phyloP scores from a whole-genome alignment of 805 yeast genomes.

The Candida patagonica region DNA sequence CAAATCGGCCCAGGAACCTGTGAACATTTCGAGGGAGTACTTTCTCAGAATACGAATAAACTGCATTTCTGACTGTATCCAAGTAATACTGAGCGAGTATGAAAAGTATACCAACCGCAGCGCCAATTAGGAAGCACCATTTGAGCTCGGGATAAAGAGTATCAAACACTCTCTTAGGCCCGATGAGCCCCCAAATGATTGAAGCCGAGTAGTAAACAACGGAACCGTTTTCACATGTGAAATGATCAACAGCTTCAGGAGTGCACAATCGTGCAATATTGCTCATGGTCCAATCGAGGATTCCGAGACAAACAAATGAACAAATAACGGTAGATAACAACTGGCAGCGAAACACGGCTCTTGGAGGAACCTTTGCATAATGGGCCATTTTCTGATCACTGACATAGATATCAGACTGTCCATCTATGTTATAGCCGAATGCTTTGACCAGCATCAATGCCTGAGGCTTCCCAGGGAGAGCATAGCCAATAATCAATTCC shows the following conservation, averaged over 20 bases:
- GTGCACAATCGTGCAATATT: conserved; percentile 25
- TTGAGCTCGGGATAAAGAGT: conserved; percentile 35
- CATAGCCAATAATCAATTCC: conserved; percentile 56
- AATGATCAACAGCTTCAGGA: conserved; percentile 23
- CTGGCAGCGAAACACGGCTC: conserved; percentile 18
- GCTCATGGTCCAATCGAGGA: conserved; percentile 26
- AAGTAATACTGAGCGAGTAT: neutral
- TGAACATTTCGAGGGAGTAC: neutral
- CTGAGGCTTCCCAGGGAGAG: conserved; percentile 52
- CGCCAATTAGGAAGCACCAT: conserved; percentile 33
- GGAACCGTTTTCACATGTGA: conserved; percentile 30
- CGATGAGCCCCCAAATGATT: conserved; percentile 34
- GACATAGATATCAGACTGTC: conserved; percentile 48
- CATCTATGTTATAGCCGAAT: conserved; percentile 35
- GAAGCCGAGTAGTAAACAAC: conserved; percentile 42
- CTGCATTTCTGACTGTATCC: too few species aligned
- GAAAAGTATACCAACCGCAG: neutral
- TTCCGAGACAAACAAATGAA: conserved; percentile 23
- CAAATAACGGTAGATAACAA: conserved; percentile 23
- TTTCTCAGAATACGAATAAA: too few species aligned
- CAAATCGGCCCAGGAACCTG: too few species aligned
- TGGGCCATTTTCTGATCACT: conserved; percentile 54
- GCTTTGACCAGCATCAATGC: conserved; percentile 32
- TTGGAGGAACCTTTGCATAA: conserved; percentile 31
- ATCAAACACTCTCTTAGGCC: conserved; percentile 35